Conservation (phyloP, 129 eudicot genomes). For the Apium graveolens region DNA sequence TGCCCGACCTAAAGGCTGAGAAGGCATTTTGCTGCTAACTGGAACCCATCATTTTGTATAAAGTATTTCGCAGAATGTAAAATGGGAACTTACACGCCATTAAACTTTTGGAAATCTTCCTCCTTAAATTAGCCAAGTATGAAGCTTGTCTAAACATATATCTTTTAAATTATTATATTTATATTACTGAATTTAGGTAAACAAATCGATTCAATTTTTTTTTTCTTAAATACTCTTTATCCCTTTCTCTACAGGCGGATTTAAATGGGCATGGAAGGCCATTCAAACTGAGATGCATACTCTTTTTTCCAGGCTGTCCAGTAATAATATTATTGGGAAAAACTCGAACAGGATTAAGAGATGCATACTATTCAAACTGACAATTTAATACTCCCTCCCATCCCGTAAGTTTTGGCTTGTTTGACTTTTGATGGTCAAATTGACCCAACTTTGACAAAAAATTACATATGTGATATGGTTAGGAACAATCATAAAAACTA, state of each 20-base stretch:
- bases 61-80: background rate
- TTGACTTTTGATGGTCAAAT: no score
- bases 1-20: background rate
- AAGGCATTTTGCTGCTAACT: background rate
- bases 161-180: background rate
- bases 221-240: background rate
- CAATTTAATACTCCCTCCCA: background rate
- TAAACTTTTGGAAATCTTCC: background rate
- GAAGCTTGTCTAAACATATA: background rate
- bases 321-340: background rate
- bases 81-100: background rate
- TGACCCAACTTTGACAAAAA: no score
- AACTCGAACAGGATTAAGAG: background rate
- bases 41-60: background rate
- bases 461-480: no score
- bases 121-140: background rate
- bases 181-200: background rate
- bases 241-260: background rate
- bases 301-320: background rate
- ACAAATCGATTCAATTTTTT: background rate
- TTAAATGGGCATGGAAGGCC: no score
- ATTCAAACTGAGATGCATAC: no score
- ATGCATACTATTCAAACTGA: background rate
- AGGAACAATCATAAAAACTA: no score
- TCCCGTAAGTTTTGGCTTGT: no score